Percentiles rank a stretch among this genome's conserved stretches.
Evolutionary conservation across 2,329 filamentous ascomycete species (phyloP).

Genomic region (Calonectria pauciramosa): DNA sequence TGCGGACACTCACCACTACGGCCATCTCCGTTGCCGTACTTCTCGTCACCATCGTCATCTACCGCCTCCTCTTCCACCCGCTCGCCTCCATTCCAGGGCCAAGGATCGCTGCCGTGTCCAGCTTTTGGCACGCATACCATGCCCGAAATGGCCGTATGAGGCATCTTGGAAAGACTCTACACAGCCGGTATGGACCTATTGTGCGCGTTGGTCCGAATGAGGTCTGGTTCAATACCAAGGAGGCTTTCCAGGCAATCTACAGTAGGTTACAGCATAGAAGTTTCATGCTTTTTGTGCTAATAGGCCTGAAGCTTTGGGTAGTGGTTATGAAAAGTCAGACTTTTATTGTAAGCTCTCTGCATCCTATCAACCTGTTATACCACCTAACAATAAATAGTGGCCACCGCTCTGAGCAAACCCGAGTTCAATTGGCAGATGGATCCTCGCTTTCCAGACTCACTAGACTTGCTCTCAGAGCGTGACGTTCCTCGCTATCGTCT

Average conservation of each 20-base stretch:
- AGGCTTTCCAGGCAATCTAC: constrained; percentile 64
- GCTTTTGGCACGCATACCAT: constrained; percentile 62
- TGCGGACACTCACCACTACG: constrained; percentile 9
- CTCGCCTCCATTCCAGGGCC: constrained; percentile 63
- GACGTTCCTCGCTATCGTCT: constrained; percentile 61
- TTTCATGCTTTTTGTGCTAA: background rate
- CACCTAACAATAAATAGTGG: constrained; percentile 50
- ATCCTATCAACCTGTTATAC: background rate
- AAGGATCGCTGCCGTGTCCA: constrained; percentile 60
- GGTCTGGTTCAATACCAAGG: constrained; percentile 64
- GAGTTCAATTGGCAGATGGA: constrained; percentile 55
- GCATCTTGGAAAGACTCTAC: constrained; percentile 58
- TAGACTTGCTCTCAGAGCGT: constrained; percentile 66
- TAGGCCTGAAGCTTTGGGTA: constrained; percentile 55
- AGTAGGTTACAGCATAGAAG: constrained; percentile 47
- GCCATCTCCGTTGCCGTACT: constrained; percentile 28
- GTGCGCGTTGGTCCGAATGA: constrained; percentile 69
- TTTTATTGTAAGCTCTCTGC: constrained; percentile 61
- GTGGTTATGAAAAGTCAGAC: constrained; percentile 64
- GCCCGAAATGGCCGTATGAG: constrained; percentile 59
- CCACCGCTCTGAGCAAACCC: constrained; percentile 60
- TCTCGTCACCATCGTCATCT: constrained; percentile 43
- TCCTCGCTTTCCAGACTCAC: constrained; percentile 56
- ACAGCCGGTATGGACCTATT: constrained; percentile 61
- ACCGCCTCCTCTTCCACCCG: constrained; percentile 60